phyloP scores from a whole-genome alignment of 2,329 filamentous ascomycete genomes.

The Didymella segeticola region DNA sequence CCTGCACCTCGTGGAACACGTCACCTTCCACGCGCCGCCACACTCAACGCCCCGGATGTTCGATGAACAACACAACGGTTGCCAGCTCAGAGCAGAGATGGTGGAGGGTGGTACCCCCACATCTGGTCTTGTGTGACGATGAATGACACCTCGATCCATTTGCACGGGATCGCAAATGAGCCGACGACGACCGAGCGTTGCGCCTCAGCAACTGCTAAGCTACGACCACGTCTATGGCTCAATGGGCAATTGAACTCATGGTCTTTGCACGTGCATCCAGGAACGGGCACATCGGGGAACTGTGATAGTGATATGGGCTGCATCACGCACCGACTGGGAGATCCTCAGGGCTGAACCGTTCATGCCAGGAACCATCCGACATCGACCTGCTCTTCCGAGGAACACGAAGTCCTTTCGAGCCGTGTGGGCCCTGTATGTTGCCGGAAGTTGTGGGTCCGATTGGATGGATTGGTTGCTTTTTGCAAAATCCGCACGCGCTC shows the following conservation, averaged over 20 bases:
- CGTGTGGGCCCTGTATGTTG: constrained; percentile 11
- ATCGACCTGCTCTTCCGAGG: constrained; percentile 21
- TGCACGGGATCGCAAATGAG: constrained; percentile 19
- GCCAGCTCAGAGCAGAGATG: constrained; percentile 34
- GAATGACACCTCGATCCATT: constrained; percentile 11
- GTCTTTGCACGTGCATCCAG: constrained; percentile 34
- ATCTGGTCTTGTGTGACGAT: constrained; percentile 21
- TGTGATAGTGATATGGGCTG: constrained; percentile 38
- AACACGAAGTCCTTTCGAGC: constrained; percentile 11
- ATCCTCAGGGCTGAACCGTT: constrained; percentile 39
- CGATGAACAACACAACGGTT: constrained; percentile 38
- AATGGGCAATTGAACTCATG: constrained; percentile 32
- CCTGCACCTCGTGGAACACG: constrained; percentile 31
- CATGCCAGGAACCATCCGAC: constrained; percentile 31
- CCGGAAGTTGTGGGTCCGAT: constrained; percentile 20
- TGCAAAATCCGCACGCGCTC: constrained; percentile 12
- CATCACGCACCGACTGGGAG: constrained; percentile 32
- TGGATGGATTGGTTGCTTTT: constrained; percentile 18
- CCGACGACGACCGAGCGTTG: constrained; percentile 24
- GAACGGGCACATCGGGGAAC: constrained; percentile 28
- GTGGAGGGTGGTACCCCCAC: constrained; percentile 30
- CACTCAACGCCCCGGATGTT: constrained; percentile 23
- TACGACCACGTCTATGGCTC: constrained; percentile 14
- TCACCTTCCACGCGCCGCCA: constrained; percentile 30
- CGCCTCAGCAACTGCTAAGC: constrained; percentile 15